These are phyloP conservation scores for Phytophthora cryptogea DNA, from an alignment of 352 stramenopile species.

Conservation along the genomic window DNA sequence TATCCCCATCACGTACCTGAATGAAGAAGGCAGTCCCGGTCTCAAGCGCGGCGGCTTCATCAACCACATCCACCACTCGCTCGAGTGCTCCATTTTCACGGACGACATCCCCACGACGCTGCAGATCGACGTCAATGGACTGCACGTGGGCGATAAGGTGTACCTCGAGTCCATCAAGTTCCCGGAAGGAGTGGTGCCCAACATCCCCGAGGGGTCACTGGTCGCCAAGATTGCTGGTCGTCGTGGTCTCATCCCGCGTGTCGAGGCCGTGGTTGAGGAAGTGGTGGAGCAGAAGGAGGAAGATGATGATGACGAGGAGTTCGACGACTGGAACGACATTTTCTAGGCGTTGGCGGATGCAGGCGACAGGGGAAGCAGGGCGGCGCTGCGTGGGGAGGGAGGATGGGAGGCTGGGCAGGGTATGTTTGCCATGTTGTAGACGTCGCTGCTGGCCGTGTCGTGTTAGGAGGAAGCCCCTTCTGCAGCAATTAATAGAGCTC, in stretches of 20 bases:
- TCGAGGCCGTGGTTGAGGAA: constrained; percentile 69
- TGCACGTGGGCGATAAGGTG: constrained; percentile 87
- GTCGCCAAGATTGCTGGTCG: constrained; percentile 88
- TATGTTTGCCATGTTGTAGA: constrained; percentile 11
- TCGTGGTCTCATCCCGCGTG: constrained; percentile 81
- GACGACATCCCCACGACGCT: constrained; percentile 77
- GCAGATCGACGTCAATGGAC: constrained; percentile 85
- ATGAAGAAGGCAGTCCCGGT: constrained; percentile 93
- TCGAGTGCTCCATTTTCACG: constrained; percentile 81
- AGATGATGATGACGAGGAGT: constrained; percentile 70
- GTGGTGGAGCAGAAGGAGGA: constrained; percentile 74
- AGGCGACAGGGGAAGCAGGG: constrained; percentile 13
- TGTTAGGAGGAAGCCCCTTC: constrained; percentile 13
- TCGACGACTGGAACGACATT: constrained; percentile 90
- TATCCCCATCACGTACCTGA: constrained; percentile 93
- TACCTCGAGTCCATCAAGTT: constrained; percentile 77
- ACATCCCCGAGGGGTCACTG: constrained; percentile 62
- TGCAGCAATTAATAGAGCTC: constrained; percentile 38
- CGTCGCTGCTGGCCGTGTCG: constrained; percentile 6
- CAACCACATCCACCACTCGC: constrained; percentile 88
- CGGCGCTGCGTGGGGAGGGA: constrained; percentile 10
- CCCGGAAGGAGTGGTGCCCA: constrained; percentile 75
- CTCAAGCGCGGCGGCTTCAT: constrained; percentile 96
- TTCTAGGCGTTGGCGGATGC: constrained; percentile 55
- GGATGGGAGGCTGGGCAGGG: constrained; percentile 1